Percentiles rank a stretch among this genome's conserved stretches.
phyloP scores from a whole-genome alignment of 306 rosid species.

The Quercus agrifolia region DNA sequence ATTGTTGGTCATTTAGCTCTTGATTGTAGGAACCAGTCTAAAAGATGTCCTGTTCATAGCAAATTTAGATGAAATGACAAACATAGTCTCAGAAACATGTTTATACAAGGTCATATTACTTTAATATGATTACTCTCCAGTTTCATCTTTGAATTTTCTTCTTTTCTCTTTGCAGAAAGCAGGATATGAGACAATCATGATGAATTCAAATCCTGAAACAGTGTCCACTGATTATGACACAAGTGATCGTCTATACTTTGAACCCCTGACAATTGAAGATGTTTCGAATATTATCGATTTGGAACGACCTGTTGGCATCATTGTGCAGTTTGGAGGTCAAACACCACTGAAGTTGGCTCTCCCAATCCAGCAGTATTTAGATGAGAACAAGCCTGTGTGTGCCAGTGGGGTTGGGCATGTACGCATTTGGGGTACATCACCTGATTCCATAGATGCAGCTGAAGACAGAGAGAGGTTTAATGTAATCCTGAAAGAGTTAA shows the following conservation, averaged over 20 bases:
- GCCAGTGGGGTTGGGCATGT: constrained; percentile 70
- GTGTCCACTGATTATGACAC: constrained; percentile 98
- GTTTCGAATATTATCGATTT: constrained; percentile 81
- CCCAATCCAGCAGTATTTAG: constrained; percentile 77
- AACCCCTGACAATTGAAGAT: constrained; percentile 87
- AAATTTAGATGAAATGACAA: neutral
- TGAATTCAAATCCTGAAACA: constrained; percentile 97
- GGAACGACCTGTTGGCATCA: constrained; percentile 97
- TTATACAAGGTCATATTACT: neutral
- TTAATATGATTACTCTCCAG: neutral
- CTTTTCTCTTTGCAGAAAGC: constrained; percentile 60
- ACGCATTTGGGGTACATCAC: constrained; percentile 95
- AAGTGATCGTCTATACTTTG: constrained; percentile 92
- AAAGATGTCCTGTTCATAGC: neutral
- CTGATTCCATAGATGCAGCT: constrained; percentile 91
- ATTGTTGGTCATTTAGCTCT: neutral
- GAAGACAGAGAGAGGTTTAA: constrained; percentile 98
- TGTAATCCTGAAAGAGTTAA: constrained; percentile 66
- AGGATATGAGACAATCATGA: constrained; percentile 95
- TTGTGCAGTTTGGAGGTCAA: constrained; percentile 99
- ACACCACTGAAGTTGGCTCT: constrained; percentile 90
- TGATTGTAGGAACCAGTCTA: neutral
- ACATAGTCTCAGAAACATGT: neutral
- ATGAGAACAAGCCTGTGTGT: constrained; percentile 65
- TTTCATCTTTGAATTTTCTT: neutral